Evolutionary conservation across 192 early-diverging fungal genomes (phyloP).

Genomic region (Coemansia sp.): DNA sequence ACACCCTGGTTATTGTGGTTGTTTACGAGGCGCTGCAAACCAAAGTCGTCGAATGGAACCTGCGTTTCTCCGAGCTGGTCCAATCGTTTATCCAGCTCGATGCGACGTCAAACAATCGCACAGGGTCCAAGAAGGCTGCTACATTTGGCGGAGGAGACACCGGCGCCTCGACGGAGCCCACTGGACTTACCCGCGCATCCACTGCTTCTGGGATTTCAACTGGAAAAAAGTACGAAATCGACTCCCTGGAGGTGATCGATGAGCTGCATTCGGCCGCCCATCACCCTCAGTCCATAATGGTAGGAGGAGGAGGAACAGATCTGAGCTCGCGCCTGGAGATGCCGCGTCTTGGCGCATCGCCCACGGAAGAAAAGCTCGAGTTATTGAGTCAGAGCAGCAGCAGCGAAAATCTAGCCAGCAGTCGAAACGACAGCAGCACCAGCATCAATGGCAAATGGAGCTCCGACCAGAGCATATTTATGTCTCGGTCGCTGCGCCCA

Average conservation of each 20-base stretch:
- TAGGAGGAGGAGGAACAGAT: neutral
- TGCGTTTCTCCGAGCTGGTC: slow-evolving; percentile 77
- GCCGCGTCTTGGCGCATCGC: slow-evolving; percentile 36
- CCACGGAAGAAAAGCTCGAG: slow-evolving; percentile 12
- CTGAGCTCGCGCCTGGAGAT: slow-evolving; percentile 24
- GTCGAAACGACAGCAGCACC: slow-evolving; percentile 1
- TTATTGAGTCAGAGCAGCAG: neutral
- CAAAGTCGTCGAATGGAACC: slow-evolving; percentile 81
- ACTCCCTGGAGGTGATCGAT: slow-evolving; percentile 41
- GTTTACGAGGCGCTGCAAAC: slow-evolving; percentile 75
- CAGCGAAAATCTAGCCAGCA: neutral
- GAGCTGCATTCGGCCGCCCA: slow-evolving; percentile 41
- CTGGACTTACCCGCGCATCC: slow-evolving; percentile 8
- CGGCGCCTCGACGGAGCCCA: slow-evolving; percentile 3
- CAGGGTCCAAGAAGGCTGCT: slow-evolving; percentile 1
- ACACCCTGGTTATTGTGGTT: slow-evolving; percentile 78
- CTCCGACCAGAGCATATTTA: neutral
- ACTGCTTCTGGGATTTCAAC: neutral
- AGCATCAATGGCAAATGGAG: neutral
- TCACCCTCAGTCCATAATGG: slow-evolving; percentile 7
- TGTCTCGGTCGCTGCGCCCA: slow-evolving; percentile 14
- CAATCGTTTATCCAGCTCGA: slow-evolving; percentile 81
- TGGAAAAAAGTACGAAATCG: slow-evolving; percentile 25
- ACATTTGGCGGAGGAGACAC: neutral
- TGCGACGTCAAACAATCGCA: neutral